Percentiles rank a stretch among this genome's conserved stretches.
These are phyloP conservation scores for Chalciporus chontae DNA, from an alignment of 768 basidiomycete species.

Conservation along the genomic window DNA sequence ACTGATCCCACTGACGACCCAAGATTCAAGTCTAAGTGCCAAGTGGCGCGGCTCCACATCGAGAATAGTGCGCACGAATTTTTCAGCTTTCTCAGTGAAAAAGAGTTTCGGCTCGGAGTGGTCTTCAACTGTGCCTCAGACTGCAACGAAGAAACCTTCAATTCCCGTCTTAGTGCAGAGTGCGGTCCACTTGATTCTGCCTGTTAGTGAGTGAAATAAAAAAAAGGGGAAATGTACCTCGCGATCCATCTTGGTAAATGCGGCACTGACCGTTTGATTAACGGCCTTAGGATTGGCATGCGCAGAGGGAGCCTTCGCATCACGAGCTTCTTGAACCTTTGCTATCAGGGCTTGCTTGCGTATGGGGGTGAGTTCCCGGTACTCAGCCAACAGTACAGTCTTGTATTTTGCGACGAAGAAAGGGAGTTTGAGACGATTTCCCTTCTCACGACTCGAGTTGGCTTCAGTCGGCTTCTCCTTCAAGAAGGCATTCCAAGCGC, in stretches of 20 bases:
- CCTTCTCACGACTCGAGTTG: too few relatives aligned
- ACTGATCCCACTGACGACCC: slow-evolving; percentile 1
- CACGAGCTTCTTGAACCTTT: too few relatives aligned
- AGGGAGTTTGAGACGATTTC: too few relatives aligned
- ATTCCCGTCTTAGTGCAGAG: not conserved
- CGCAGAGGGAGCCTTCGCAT: too few relatives aligned
- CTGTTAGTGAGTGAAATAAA: too few relatives aligned
- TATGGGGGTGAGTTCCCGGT: too few relatives aligned
- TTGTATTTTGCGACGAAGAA: too few relatives aligned
- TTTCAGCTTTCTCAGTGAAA: slow-evolving; percentile 4
- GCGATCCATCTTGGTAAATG: slow-evolving; percentile 2
- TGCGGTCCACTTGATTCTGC: slow-evolving; percentile 3
- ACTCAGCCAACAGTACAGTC: too few relatives aligned
- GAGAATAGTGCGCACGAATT: not conserved
- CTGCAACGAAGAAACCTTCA: slow-evolving; percentile 5
- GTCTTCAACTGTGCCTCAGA: slow-evolving; percentile 1
- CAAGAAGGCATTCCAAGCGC: too few relatives aligned
- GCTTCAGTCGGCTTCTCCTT: too few relatives aligned
- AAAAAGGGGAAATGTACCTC: too few relatives aligned
- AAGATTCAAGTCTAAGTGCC: slow-evolving; percentile 1
- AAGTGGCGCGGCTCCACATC: not conserved
- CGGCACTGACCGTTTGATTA: not conserved
- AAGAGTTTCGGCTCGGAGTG: slow-evolving; percentile 1
- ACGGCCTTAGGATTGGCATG: slow-evolving; percentile 2
- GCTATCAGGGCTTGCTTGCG: too few relatives aligned